A percentile compares a stretch with the other conserved stretches of the same genome.
Conservation (phyloP, 129 eudicot species). For the Centaurea solstitialis region DNA sequence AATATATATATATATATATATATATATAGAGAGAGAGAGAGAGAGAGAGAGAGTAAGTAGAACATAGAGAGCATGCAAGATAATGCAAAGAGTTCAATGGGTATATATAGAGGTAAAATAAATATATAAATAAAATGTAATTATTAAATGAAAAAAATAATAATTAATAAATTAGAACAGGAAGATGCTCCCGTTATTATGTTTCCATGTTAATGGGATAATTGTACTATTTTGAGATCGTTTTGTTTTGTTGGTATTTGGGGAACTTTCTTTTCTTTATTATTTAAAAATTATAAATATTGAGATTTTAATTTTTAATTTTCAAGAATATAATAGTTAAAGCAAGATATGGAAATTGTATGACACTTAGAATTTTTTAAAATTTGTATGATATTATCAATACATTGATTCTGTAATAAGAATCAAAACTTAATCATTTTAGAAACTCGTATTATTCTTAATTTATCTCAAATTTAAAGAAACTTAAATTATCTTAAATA, state of each 20-base stretch:
- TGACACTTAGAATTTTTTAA: too few relatives aligned
- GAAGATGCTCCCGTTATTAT: constrained; percentile 28
- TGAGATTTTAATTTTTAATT: not conserved
- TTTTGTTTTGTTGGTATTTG: constrained; percentile 45
- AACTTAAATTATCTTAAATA: too few relatives aligned
- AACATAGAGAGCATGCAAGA: constrained; percentile 27
- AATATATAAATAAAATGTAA: not conserved
- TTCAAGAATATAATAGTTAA: not conserved
- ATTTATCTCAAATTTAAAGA: too few relatives aligned
- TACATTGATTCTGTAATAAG: too few relatives aligned
- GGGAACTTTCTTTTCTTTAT: constrained; percentile 28
- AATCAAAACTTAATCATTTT: not conserved
- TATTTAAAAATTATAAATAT: not conserved
- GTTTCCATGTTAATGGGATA: constrained; percentile 45
- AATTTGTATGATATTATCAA: not conserved
- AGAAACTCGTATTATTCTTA: not conserved
- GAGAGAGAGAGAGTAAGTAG: constrained; percentile 20
- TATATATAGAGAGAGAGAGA: not conserved
- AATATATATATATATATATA: too few relatives aligned
- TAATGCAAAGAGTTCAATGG: constrained; percentile 19
- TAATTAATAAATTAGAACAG: not conserved
- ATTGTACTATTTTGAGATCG: constrained; percentile 34
- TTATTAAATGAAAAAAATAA: not conserved
- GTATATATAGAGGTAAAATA: constrained; percentile 41
- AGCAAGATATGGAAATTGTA: too few relatives aligned